Evolutionary conservation across 2,329 filamentous ascomycete genomes (phyloP).

Genomic region (Aspergillus spinulosporus): DNA sequence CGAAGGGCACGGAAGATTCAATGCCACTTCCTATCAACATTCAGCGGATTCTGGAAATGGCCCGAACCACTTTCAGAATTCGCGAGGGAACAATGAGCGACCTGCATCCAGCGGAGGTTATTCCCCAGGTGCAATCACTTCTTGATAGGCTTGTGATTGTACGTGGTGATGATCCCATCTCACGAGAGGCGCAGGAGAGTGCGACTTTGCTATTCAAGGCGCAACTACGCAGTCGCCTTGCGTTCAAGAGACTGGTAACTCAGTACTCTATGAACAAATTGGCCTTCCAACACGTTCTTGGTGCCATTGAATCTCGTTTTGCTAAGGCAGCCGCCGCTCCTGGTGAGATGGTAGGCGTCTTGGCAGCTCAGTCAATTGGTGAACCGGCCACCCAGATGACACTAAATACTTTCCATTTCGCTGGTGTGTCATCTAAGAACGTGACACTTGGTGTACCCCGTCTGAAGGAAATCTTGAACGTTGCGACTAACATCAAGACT

Average conservation of each 20-base stretch:
- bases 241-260: constrained; percentile 89
- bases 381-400: constrained; percentile 99
- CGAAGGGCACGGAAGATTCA: constrained; percentile 74
- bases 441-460: constrained; percentile 97
- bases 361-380: constrained; percentile 97
- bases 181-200: constrained; percentile 80
- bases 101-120: constrained; percentile 81
- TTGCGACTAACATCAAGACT: constrained; percentile 97
- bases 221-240: constrained; percentile 80
- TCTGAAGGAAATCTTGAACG: constrained; percentile 98
- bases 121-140: constrained; percentile 73
- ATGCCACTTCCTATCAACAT: constrained; percentile 94
- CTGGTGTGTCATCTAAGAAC: constrained; percentile 99
- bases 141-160: constrained; percentile 80
- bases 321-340: constrained; percentile 81
- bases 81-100: constrained; percentile 84
- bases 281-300: constrained; percentile 88
- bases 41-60: constrained; percentile 83
- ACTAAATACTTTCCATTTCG: constrained; percentile 99
- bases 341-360: constrained; percentile 97
- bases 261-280: constrained; percentile 84
- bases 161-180: constrained; percentile 79
- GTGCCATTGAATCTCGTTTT: constrained; percentile 87
- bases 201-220: constrained; percentile 92
- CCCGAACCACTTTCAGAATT: constrained; percentile 87